Percentiles rank a stretch among this genome's conserved stretches.
Conservation (phyloP, 352 stramenopile genomes). For the Pythium utonaiense region DNA sequence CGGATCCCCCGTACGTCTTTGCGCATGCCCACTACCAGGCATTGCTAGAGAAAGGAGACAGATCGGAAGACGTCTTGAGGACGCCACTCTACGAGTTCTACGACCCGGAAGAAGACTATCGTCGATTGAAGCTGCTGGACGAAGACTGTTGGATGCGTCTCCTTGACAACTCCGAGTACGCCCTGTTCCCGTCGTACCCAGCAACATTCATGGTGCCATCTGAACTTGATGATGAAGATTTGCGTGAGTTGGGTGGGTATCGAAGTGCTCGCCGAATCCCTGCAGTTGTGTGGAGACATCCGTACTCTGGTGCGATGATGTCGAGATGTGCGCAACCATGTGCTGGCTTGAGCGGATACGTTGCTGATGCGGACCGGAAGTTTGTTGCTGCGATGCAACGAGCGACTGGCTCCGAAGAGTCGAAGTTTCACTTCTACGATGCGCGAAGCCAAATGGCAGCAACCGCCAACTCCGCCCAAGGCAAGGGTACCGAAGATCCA, state of each 20-base stretch:
- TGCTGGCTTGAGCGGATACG: constrained; percentile 77
- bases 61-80: constrained; percentile 26
- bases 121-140: constrained; percentile 70
- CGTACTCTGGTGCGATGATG: constrained; percentile 89
- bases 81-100: constrained; percentile 61
- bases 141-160: constrained; percentile 81
- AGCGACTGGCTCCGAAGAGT: constrained; percentile 58
- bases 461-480: constrained; percentile 79
- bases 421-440: constrained; percentile 86
- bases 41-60: constrained; percentile 43
- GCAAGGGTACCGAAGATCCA: constrained; percentile 88
- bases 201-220: constrained; percentile 91
- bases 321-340: constrained; percentile 82
- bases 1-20: constrained; percentile 64
- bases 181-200: constrained; percentile 93
- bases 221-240: constrained; percentile 88
- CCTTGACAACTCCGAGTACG: constrained; percentile 86
- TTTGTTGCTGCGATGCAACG: constrained; percentile 69
- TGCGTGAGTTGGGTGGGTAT: constrained; percentile 87
- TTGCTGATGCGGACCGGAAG: constrained; percentile 78
- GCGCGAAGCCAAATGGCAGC: constrained; percentile 82
- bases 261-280: constrained; percentile 93
- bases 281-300: constrained; percentile 91
- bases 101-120: constrained; percentile 76
- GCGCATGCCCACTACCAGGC: constrained; percentile 73